A percentile compares a stretch with the other conserved stretches of the same genome.
Conservation (phyloP, 495 filamentous ascomycete species). For the Niebla homalea region DNA sequence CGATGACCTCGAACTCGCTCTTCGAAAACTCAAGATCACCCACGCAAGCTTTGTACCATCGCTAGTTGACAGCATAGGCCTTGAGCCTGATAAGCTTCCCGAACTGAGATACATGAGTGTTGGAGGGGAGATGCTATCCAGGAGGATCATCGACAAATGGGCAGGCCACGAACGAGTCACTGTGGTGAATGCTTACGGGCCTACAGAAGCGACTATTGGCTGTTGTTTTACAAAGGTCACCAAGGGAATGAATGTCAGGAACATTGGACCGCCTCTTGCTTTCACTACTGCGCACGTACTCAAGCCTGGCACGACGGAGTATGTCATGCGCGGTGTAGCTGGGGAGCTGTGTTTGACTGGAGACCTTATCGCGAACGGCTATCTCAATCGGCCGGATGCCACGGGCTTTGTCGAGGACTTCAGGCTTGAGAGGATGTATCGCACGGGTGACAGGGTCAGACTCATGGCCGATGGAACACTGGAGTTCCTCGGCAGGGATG, state of each 20-base stretch:
- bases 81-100: conserved; percentile 19
- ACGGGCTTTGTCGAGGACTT: conserved; percentile 29
- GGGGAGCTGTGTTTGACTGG: conserved; percentile 84
- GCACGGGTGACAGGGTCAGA: conserved; percentile 37
- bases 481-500: conserved; percentile 57
- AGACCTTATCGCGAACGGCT: conserved; percentile 74
- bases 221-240: conserved; percentile 66
- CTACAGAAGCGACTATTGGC: conserved; percentile 84
- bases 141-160: conserved; percentile 34
- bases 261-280: conserved; percentile 72
- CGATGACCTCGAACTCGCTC: conserved; percentile 32
- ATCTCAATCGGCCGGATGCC: conserved; percentile 59
- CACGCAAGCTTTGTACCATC: conserved; percentile 42
- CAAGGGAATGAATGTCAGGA: conserved; percentile 56
- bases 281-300: conserved; percentile 76
- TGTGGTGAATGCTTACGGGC: conserved; percentile 50
- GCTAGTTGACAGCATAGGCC: conserved; percentile 19
- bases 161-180: conserved; percentile 22
- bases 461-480: conserved; percentile 33
- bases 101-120: conserved; percentile 27
- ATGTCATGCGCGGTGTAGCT: conserved; percentile 62
- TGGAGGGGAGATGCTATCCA: conserved; percentile 34
- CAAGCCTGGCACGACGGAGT: conserved; percentile 48
- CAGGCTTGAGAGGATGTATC: conserved; percentile 30
- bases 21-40: conserved; percentile 59